Base-by-base conservation (phyloP, 2,329 filamentous ascomycete genomes). In the Fusarium nodosum region DNA sequence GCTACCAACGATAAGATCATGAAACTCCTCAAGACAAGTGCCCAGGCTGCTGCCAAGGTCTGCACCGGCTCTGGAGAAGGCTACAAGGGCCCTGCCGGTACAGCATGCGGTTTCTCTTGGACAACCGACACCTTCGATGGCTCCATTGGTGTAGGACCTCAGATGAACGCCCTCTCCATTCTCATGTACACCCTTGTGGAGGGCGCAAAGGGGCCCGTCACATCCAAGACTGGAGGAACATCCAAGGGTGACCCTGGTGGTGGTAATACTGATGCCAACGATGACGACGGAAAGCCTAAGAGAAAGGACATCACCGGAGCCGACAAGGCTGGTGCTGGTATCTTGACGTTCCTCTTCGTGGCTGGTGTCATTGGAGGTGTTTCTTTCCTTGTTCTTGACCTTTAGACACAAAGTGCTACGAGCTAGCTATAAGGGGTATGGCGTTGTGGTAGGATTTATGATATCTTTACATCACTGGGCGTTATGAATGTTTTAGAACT, bases 21-120 rank as follows among this genome's bases (percentile, higher is more conserved):
- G 72, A 81, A 83, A 7, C 79, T 88, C n/a, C 77, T 91, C 44
- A 75, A 78, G 33, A 77, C 79, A n/a, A 84, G 81, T 31, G 89
- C 87, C 1, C 64, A 74, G 18, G 86, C 85, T 0, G 89, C 89
- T 0, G 86, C 83, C 1, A 71, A 75, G 10, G 79, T 82, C 20
- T 90, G 87, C 78, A 80, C 79, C 5, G 87, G 87, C 10, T 79
- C 83, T 2, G 18, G 41, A 30, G 55, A 60, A 22, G 47, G 77
- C 6, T 89, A 82, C 77, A 80, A 78, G 22, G 90, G 90, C 7
- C 79, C 81, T 13, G 74, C 85, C 5, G 85, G 87, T 38, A 88
- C 88, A 26, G 86, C 87, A 10, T 93, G 91, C 76, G 90, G 91
- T n/a, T 87, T 90, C 73, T 82, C 82, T 55, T 93, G 91, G 91